phyloP scores from a whole-genome alignment of 1,284 basidiomycete species.

The Apiotrichum gracile region DNA sequence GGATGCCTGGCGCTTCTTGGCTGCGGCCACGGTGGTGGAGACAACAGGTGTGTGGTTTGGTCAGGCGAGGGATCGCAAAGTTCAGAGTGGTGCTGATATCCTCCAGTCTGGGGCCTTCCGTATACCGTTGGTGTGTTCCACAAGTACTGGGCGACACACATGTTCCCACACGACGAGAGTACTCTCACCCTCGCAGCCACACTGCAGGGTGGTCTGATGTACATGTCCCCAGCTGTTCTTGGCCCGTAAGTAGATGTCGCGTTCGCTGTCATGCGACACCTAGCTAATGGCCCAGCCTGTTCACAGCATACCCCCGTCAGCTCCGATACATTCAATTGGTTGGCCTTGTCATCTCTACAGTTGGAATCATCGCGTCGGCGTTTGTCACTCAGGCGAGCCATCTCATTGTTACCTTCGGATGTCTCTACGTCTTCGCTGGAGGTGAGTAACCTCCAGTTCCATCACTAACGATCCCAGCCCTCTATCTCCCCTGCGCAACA shows the following conservation, averaged over 20 bases:
- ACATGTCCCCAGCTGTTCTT: conserved; percentile 3
- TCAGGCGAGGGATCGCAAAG: neutral
- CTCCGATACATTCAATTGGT: conserved; percentile 22
- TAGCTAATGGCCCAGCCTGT: conserved; percentile 18
- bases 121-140: conserved; percentile 44
- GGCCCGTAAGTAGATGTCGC: conserved; percentile 7
- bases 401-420: conserved; percentile 38
- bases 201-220: conserved; percentile 38
- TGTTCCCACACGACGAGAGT: conserved; percentile 29
- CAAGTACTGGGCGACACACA: conserved; percentile 38
- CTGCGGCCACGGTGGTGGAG: conserved; percentile 39
- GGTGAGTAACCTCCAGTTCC: conserved; percentile 13
- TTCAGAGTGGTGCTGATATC: too few relatives aligned
- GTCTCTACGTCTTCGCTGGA: conserved; percentile 38
- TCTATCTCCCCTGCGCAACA: conserved; percentile 43
- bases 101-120: conserved; percentile 13
- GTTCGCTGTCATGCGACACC: neutral
- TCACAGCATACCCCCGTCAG: conserved; percentile 30
- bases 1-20: conserved; percentile 41
- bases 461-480: conserved; percentile 16
- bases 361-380: conserved; percentile 27
- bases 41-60: conserved; percentile 39
- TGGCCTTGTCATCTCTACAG: conserved; percentile 25
- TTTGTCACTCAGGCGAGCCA: conserved; percentile 40
- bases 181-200: conserved; percentile 42